Evolutionary conservation across 1,284 basidiomycete genomes (phyloP).

Genomic region (Papiliotrema fonsecae): DNA sequence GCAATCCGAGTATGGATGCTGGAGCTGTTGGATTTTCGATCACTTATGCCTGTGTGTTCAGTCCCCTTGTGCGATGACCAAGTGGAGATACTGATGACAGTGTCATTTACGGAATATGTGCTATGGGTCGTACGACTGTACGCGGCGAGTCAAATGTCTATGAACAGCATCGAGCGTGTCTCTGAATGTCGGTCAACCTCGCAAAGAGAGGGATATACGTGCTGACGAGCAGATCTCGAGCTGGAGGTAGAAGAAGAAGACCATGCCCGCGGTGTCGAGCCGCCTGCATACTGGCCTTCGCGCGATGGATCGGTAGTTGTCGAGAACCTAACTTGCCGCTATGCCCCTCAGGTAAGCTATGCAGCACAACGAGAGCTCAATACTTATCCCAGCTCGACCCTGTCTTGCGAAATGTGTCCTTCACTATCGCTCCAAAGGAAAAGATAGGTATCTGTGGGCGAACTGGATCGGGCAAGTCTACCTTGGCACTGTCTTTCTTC

Average conservation of each 20-base stretch:
- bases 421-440: conserved; percentile 50
- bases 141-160: conserved; percentile 49
- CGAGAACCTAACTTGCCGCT: conserved; percentile 48
- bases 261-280: conserved; percentile 44
- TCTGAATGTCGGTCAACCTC: conserved; percentile 46
- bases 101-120: conserved; percentile 49
- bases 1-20: conserved; percentile 42
- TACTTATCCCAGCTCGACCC: conserved; percentile 43
- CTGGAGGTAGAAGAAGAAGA: conserved; percentile 51
- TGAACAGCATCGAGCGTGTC: conserved; percentile 51
- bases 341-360: conserved; percentile 45
- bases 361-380: background rate
- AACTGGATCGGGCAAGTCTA: conserved; percentile 49
- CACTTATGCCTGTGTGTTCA: conserved; percentile 37
- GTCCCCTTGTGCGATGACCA: background rate
- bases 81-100: conserved; percentile 14
- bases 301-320: conserved; percentile 49
- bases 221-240: conserved; percentile 35
- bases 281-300: conserved; percentile 53
- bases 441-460: conserved; percentile 55
- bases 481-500: conserved; percentile 51
- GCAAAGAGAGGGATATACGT: background rate
- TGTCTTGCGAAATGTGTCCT: conserved; percentile 51
- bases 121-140: conserved; percentile 52
- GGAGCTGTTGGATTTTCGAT: conserved; percentile 43